Evolutionary conservation across 2,329 filamentous ascomycete species (phyloP), one percentile per base, ranked within the genome.

Genomic region (Penicillium sp.): DNA sequence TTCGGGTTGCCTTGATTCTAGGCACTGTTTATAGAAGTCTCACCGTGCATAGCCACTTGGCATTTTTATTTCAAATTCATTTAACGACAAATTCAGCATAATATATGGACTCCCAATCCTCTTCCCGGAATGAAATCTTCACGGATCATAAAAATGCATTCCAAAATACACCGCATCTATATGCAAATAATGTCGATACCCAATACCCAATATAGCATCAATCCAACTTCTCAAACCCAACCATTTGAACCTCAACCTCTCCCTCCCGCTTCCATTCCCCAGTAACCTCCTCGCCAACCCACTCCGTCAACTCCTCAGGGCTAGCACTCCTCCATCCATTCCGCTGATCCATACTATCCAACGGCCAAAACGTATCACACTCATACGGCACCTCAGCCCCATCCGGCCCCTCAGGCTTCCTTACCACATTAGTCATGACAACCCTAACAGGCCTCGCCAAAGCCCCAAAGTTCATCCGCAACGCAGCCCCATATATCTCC

Each of bases 401-500:
- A 14, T n/a, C n/a, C n/a, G n/a, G n/a, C n/a, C 51, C 53, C 45
- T 60, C 51, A 22, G 35, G 27, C n/a, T 59, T 63, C 60, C 66
- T 68, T 46, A 69, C 65, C 44, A 77, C 68, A 63, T 75, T 69
- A 33, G 75, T 76, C 74, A 76, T 72, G 22, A 77, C 67, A 59
- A 77, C 69, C 52, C 75, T 58, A 35, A 76, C 54, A 22, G 60
- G 60, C 42, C 56, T 52, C 44, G 8, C 42, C 45, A 23, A 49
- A 42, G 20, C 55, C 27, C 23, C 44, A 47, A 25, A 27, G 14
- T 47, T 7, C 42, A 70, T 53, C 11, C 62, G 49, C 68, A 97
- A 77, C 14, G 90, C 87, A 22, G 86, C 82, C 37, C 78, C 79
- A 74, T 97, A 99, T 61, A 97, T 87, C 76, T 92, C 88, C 53